Conservation (phyloP, 2,329 filamentous ascomycete species). For the Paraconiothyrium sp. region DNA sequence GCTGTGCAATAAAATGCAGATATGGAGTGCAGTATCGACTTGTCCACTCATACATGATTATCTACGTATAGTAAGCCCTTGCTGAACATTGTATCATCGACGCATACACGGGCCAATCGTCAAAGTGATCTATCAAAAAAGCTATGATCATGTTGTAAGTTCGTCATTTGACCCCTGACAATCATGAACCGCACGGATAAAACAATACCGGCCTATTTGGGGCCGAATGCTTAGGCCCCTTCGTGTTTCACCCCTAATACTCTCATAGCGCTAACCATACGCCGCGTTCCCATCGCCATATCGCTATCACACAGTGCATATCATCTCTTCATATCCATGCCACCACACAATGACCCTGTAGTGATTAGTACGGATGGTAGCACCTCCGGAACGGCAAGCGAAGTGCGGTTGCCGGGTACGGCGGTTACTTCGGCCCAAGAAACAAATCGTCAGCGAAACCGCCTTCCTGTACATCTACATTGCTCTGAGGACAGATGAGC, state of each 20-base stretch:
- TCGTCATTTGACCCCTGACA: no score
- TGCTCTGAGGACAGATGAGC: no score
- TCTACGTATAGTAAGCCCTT: not conserved
- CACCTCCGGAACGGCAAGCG: conserved; percentile 59
- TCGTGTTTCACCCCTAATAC: no score
- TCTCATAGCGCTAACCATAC: not conserved
- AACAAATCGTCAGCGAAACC: conserved; percentile 58
- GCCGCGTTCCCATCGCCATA: not conserved
- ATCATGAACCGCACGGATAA: not conserved
- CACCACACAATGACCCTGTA: not conserved
- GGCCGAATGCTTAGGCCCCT: no score
- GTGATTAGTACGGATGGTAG: conserved; percentile 3
- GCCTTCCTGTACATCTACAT: not conserved
- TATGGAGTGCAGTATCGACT: not conserved
- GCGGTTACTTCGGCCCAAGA: conserved; percentile 68
- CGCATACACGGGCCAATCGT: not conserved
- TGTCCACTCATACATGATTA: not conserved
- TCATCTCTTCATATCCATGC: not conserved
- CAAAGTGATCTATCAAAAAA: no score
- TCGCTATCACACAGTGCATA: not conserved
- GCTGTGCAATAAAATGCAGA: not conserved
- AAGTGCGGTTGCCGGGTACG: conserved; percentile 64
- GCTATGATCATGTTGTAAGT: no score
- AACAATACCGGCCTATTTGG: no score
- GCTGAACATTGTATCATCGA: not conserved